A percentile compares a stretch with the other conserved stretches of the same genome.
These are phyloP conservation scores for Meyerozyma elateridarum DNA, from an alignment of 1,139 yeast species.

Conservation along the genomic window DNA sequence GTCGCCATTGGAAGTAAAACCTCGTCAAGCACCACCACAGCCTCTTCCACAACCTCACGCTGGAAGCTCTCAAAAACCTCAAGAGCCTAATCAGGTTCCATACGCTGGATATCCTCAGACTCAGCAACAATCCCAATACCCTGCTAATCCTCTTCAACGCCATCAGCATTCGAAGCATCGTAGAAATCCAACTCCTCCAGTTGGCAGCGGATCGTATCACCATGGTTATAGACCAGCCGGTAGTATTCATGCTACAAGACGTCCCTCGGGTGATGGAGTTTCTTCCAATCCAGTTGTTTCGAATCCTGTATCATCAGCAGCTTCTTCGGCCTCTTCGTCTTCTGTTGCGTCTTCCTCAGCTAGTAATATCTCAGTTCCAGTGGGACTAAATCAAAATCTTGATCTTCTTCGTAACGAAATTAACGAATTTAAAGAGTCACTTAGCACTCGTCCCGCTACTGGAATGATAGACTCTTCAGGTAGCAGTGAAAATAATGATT, in stretches of 20 bases:
- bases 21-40: conserved; percentile 3
- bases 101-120: too few species aligned
- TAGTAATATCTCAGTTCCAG: too few species aligned
- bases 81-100: too few species aligned
- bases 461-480: conserved; percentile 5
- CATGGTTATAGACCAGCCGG: conserved; percentile 8
- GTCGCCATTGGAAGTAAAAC: conserved; percentile 9
- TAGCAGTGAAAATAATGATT: conserved; percentile 10
- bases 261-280: background rate
- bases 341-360: too few species aligned
- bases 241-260: background rate
- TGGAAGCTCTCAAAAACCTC: conserved; percentile 6
- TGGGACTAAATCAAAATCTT: conserved; percentile 36
- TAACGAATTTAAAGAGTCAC: conserved; percentile 44
- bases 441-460: conserved; percentile 15
- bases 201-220: too few species aligned
- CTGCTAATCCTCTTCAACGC: conserved; percentile 3
- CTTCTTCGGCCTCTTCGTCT: too few species aligned
- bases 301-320: too few species aligned
- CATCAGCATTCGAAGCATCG: conserved; percentile 6
- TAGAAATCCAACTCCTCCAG: conserved; percentile 8
- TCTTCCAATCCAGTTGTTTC: background rate
- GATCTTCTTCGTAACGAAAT: conserved; percentile 41
- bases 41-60: conserved; percentile 9
- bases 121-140: conserved; percentile 6